Evolutionary conservation across 169 alveolate species (phyloP), one percentile per base, ranked within the genome.

Genomic region (Cryptosporidium sp.): DNA sequence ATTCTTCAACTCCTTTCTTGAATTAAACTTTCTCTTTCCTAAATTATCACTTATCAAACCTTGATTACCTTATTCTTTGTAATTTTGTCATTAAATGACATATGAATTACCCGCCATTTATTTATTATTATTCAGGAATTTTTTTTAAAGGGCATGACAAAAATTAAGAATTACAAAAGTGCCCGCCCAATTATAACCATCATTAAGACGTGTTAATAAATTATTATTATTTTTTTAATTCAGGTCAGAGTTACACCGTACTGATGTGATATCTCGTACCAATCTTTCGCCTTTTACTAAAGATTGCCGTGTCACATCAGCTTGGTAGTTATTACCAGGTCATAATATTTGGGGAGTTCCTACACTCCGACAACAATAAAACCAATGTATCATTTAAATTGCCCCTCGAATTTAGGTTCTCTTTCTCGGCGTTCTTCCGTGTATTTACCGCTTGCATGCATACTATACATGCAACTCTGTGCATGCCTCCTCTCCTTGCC

Each of bases 241-340:
- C 65, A 26, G 33, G 6, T 2, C 12, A 0, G 0, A 26, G 56
- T 10, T 39, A 73, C 86, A 37, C 86, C 86, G 86, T 58, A 73
- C 86, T 73, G 86, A 26, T 16, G 86, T 73, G 86, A 60, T 73
- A 73, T 73, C 86, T 51, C 91, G 91, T 33, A 85, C 60, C 98
- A 97, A 97, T 97, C 99, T 97, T 97, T 97, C 99, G 99, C 99
- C 99, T 97, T 97, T 97, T 97, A 97, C 99, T 97, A 97, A 97
- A 97, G 99, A 96, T 97, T 97, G 98, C 99, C 98, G 99, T 97
- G 99, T 95, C 71, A 37, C 86, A 33, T 37, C 86, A 73, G 86
- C 86, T 73, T 53, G 86, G 86, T 73, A 52, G 86, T 73, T 33
- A 45, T 56, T 16, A 35, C 86, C 48, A 73, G 29, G 53, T 16